Base-by-base conservation (phyloP, 2,329 filamentous ascomycete genomes). In the Fusarium marasasianum region DNA sequence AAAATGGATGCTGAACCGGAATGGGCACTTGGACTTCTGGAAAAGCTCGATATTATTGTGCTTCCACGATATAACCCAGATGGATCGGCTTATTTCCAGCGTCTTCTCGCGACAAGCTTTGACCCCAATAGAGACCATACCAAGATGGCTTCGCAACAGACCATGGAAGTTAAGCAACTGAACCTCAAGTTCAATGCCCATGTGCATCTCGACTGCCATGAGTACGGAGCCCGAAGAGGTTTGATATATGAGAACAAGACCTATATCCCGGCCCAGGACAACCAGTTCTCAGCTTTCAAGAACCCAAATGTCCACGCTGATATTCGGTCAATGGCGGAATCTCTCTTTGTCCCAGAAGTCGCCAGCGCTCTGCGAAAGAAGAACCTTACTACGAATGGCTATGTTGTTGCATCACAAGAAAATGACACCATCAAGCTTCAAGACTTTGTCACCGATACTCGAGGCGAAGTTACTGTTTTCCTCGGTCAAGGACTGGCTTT, bases 71-170 rank as follows among this genome's bases (percentile, higher is more conserved):
- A 82, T 35, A 82, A 81, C 33, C 79, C 80, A 0, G 80, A 82
- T 15, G 80, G 80, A 9, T 77, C 81, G 4, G 77, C 72, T 22
- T 82, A 82, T 64, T 82, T 81, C 55, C 80, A 82, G 64, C 75
- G 80, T 4, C 61, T 58, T 1, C 58, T 82, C 1, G 77, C 80
- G 0, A 76, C 77, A 9, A 79, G 76, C 64, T 80, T 77, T 8
- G 80, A 82, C 35, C 80, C 80, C 1, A 82, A 82, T 55, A 75
- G 80, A 3, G 80, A 82, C 29, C 80, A 81, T 17, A 79, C 77
- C 4, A 82, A 81, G 37, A 76, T 82, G 15, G 79, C 74, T 4
- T 75, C 79, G 11, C 71, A 80, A 62, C 80, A 82, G 60, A 82
- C 80, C 0, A 74, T 77, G 6, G 71, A 77, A 14, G 77, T 82